Percentiles rank a stretch among this genome's conserved stretches.
phyloP scores from a whole-genome alignment of 257 asterid species.

The Lithospermum erythrorhizon region DNA sequence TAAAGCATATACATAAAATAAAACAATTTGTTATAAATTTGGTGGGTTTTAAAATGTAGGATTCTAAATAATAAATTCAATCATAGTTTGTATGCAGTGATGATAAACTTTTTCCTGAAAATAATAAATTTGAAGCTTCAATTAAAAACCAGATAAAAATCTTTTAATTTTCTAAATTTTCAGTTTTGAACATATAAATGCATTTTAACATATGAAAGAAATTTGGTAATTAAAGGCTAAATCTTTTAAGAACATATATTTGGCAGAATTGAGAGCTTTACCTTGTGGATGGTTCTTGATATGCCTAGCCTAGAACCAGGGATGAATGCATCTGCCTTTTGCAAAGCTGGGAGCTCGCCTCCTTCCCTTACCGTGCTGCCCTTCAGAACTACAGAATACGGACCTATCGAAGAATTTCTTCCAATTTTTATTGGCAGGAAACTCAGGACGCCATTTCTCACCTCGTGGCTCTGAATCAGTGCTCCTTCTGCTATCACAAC shows the following conservation, averaged over 20 bases:
- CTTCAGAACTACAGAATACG: conserved; percentile 45
- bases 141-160: too few relatives aligned
- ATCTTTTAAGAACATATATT: not conserved
- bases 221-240: not conserved
- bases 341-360: conserved; percentile 41
- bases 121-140: too few relatives aligned
- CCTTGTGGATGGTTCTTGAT: conserved; percentile 30
- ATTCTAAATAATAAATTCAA: too few relatives aligned
- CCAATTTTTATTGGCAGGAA: conserved; percentile 43
- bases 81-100: too few relatives aligned
- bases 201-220: not conserved
- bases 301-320: conserved; percentile 23
- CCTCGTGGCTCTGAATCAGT: conserved; percentile 54
- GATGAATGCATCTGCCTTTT: conserved; percentile 39
- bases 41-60: too few relatives aligned
- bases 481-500: conserved; percentile 61
- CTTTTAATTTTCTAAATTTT: too few relatives aligned
- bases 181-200: not conserved
- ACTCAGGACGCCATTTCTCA: conserved; percentile 44
- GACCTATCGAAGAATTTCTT: conserved; percentile 40
- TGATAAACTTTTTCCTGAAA: too few relatives aligned
- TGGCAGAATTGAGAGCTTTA: conserved; percentile 7
- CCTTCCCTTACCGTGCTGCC: conserved; percentile 37
- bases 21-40: too few relatives aligned
- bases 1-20: too few relatives aligned